A percentile compares a stretch with the other conserved stretches of the same genome.
Conservation (phyloP, 768 basidiomycete species). For the Vararia minispora region DNA sequence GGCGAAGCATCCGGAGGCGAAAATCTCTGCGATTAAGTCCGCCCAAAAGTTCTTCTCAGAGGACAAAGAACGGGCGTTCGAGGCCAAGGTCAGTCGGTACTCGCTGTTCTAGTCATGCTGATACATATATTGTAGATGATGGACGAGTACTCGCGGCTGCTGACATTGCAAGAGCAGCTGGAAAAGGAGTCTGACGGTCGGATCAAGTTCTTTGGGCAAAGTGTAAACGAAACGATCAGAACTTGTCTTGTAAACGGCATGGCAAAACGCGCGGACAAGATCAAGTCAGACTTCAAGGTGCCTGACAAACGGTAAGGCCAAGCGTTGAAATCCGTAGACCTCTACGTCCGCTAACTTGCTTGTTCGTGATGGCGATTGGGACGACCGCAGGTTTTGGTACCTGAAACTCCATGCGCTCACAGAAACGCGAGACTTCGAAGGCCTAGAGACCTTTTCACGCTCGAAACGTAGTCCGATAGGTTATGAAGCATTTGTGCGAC, state of each 20-base stretch:
- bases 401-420: slow-evolving; percentile 79
- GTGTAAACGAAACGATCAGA: slow-evolving; percentile 80
- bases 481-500: slow-evolving; percentile 81
- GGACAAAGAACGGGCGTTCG: slow-evolving; percentile 85
- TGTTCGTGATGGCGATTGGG: not conserved
- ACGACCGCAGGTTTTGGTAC: slow-evolving; percentile 73
- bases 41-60: slow-evolving; percentile 93
- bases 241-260: slow-evolving; percentile 68
- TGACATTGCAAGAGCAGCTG: slow-evolving; percentile 73
- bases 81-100: slow-evolving; percentile 61
- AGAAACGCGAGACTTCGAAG: slow-evolving; percentile 73
- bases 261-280: slow-evolving; percentile 80
- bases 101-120: not conserved
- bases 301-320: slow-evolving; percentile 77
- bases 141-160: slow-evolving; percentile 74
- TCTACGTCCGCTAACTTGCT: no score
- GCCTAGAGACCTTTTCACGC: slow-evolving; percentile 74
- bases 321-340: no score
- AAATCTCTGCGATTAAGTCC: slow-evolving; percentile 59
- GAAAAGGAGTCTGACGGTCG: slow-evolving; percentile 80
- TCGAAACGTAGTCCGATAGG: slow-evolving; percentile 91
- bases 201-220: slow-evolving; percentile 70
- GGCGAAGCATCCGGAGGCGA: slow-evolving; percentile 58
- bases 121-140: slow-evolving; percentile 54
- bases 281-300: slow-evolving; percentile 86